These are phyloP conservation scores for Oldenlandia corymbosa DNA, from an alignment of 257 asterid species.

Conservation along the genomic window DNA sequence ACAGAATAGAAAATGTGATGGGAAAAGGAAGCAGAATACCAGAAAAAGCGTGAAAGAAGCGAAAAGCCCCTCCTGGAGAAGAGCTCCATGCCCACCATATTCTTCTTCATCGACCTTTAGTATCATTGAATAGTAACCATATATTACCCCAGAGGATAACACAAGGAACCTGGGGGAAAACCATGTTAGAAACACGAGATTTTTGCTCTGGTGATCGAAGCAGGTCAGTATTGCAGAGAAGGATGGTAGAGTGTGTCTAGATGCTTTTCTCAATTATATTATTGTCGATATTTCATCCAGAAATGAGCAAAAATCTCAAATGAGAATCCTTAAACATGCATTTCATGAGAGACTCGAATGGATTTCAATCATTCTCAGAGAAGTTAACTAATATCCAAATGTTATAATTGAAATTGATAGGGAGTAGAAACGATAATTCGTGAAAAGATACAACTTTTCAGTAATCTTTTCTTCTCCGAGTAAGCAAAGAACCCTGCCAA, in stretches of 20 bases:
- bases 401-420: background rate
- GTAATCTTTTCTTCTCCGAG: background rate
- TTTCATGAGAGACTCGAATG: background rate
- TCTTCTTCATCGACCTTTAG: slow-evolving; percentile 92
- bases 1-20: background rate
- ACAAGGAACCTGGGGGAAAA: slow-evolving; percentile 50
- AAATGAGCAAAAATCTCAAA: background rate
- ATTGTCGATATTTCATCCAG: too few relatives aligned
- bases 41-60: slow-evolving; percentile 86
- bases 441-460: background rate
- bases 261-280: too few relatives aligned
- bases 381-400: background rate
- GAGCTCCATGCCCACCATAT: slow-evolving; percentile 89
- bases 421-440: background rate
- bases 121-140: slow-evolving; percentile 67
- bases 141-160: slow-evolving; percentile 71
- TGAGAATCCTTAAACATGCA: background rate
- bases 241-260: background rate
- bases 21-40: slow-evolving; percentile 32
- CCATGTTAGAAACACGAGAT: background rate
- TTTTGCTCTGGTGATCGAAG: background rate
- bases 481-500: background rate
- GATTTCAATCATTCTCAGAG: background rate
- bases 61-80: slow-evolving; percentile 91
- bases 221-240: background rate